Percentiles rank a stretch among this genome's conserved stretches.
These are phyloP conservation scores for Austroboletus eburneus DNA, from an alignment of 768 basidiomycete genomes.

Conservation along the genomic window DNA sequence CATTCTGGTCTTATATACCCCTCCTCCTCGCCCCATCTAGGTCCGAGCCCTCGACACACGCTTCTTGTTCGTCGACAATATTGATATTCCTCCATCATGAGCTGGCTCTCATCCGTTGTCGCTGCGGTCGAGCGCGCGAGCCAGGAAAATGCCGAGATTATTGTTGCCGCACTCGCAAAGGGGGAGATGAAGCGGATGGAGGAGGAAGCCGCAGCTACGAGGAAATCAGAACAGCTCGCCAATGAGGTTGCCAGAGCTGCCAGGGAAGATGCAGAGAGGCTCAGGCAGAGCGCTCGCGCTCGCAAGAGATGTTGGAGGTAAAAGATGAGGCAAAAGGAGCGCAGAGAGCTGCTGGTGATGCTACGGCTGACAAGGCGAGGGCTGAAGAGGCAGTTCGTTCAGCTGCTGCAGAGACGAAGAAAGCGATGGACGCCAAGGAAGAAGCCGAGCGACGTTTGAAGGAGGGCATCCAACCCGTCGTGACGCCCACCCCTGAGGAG, in stretches of 20 bases:
- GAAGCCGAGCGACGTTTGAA: constrained; percentile 19
- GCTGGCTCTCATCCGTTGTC: too few species aligned
- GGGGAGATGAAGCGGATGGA: constrained; percentile 12
- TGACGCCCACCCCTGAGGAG: constrained; percentile 21
- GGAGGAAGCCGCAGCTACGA: neutral
- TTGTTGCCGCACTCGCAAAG: constrained; percentile 6
- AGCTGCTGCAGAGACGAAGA: constrained; percentile 12
- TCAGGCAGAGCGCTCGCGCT: constrained; percentile 7
- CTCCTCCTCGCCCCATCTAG: too few species aligned
- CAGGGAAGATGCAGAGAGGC: constrained; percentile 3
- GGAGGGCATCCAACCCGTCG: constrained; percentile 26
- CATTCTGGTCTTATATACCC: too few species aligned
- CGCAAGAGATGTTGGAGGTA: constrained; percentile 1
- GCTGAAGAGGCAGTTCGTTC: constrained; percentile 1
- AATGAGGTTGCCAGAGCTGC: constrained; percentile 3
- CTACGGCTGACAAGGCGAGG: constrained; percentile 9
- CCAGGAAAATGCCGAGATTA: constrained; percentile 7
- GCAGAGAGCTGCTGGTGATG: constrained; percentile 8
- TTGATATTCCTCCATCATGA: too few species aligned
- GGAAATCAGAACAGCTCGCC: constrained; percentile 2
- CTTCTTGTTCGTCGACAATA: too few species aligned
- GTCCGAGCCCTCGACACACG: too few species aligned
- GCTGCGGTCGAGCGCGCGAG: neutral
- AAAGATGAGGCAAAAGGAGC: constrained; percentile 9
- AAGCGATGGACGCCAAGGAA: constrained; percentile 4